Conservation (phyloP, 2,329 filamentous ascomycete species). For the Parafenestella ontariensis region DNA sequence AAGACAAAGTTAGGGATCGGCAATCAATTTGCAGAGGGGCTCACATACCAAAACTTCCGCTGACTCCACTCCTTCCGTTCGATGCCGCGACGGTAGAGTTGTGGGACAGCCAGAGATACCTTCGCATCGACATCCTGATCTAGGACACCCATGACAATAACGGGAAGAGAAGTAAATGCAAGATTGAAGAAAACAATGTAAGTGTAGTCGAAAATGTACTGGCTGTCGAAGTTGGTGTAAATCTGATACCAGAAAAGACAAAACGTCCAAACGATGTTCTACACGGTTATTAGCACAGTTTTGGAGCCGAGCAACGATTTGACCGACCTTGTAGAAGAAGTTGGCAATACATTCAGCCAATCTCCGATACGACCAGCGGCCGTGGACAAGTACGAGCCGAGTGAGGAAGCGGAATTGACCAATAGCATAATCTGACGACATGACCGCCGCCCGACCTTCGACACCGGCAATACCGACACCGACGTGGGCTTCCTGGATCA, state of each 20-base stretch:
- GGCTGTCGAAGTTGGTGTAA: constrained; percentile 94
- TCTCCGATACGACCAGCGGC: constrained; percentile 91
- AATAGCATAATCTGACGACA: constrained; percentile 87
- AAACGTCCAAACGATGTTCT: constrained; percentile 98
- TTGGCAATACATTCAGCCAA: constrained; percentile 94
- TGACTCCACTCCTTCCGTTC: constrained; percentile 97
- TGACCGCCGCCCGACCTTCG: constrained; percentile 83
- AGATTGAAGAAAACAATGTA: constrained; percentile 98
- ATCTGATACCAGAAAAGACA: constrained; percentile 97
- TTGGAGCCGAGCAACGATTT: not conserved
- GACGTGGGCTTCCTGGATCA: constrained; percentile 91
- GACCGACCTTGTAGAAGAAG: constrained; percentile 92
- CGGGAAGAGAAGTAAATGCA: constrained; percentile 92
- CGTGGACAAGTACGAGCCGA: constrained; percentile 80
- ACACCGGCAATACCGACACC: constrained; percentile 88
- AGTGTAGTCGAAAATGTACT: constrained; percentile 96
- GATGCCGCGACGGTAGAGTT: constrained; percentile 94
- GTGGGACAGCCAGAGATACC: constrained; percentile 91
- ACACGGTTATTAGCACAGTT: constrained; percentile 32
- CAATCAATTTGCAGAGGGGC: not conserved
- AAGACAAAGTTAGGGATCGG: constrained; percentile 17
- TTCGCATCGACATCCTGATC: constrained; percentile 96
- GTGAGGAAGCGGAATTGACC: constrained; percentile 87
- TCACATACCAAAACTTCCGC: constrained; percentile 87
- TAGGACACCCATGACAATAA: constrained; percentile 94